These are phyloP conservation scores for Tetradesmus lagerheimii DNA, from an alignment of 139 green algal genomes.

Conservation along the genomic window DNA sequence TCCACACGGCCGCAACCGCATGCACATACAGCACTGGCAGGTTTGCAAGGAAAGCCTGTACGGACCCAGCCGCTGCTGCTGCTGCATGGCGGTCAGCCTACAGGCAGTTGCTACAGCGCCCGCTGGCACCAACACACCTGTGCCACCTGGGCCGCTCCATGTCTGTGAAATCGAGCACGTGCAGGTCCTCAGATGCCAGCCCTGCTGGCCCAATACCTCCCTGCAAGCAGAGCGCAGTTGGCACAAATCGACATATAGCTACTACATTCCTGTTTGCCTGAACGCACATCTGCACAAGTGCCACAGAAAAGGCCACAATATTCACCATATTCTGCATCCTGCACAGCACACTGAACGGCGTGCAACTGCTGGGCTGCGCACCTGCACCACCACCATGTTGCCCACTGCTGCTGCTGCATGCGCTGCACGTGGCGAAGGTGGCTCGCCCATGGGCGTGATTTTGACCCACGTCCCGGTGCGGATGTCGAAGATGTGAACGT, in stretches of 20 bases:
- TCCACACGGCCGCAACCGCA: neutral
- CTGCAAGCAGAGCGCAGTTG: slow-evolving; percentile 64
- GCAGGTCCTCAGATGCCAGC: slow-evolving; percentile 95
- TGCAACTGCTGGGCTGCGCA: slow-evolving; percentile 31
- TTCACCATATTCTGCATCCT: too few relatives aligned
- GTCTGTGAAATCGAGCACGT: slow-evolving; percentile 99
- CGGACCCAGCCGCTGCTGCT: neutral
- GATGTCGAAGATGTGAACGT: slow-evolving; percentile 96
- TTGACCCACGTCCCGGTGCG: slow-evolving; percentile 87
- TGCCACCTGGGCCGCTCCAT: slow-evolving; percentile 93
- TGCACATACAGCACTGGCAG: neutral
- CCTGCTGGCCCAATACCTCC: slow-evolving; percentile 95
- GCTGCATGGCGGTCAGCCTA: too few relatives aligned
- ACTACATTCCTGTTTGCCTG: neutral
- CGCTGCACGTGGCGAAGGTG: slow-evolving; percentile 92
- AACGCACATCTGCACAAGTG: too few relatives aligned
- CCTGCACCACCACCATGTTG: slow-evolving; percentile 98
- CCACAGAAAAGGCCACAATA: too few relatives aligned
- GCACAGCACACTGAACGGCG: neutral
- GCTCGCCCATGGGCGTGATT: slow-evolving; percentile 85
- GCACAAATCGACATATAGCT: neutral
- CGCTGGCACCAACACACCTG: slow-evolving; percentile 63
- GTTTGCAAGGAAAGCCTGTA: neutral
- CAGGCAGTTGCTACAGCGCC: neutral
- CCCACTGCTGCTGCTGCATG: slow-evolving; percentile 98